Base-by-base conservation (phyloP, 169 alveolate genomes). In the Eimeria tenella region DNA sequence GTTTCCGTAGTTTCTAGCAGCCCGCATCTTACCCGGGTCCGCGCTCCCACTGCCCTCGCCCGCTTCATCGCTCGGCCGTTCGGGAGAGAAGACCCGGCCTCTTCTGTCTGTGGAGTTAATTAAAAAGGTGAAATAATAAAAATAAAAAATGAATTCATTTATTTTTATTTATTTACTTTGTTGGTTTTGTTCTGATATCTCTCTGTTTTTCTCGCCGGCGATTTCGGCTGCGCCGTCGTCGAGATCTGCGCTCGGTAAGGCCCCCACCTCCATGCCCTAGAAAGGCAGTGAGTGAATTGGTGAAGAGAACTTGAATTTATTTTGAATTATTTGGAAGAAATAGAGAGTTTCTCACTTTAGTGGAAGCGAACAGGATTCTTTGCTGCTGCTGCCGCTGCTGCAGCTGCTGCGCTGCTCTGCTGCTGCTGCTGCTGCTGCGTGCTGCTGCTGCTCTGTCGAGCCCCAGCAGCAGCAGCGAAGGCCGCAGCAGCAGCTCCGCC, bases 391-490 rank as follows among this genome's bases (percentile, higher is more conserved):
- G 65, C 65, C 17, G 65, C 65, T 58, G 65, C 65, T 3, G 65
- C 65, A 11, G 65, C 65, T 58, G 65, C 65, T 58, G 42, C 42
- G 42, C 42, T 2, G 42, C 42, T 2, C 42, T 31, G 65, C 65
- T 58, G 65, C 23, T 63, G 71, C 71, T 62, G 71, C 19, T 62
- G 73, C 19, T 63, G 73, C 81, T 71, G 81, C 81, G 42, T 31
- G 81, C 53, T 71, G 56, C 81, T 23, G 50, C 53, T 13, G 50
- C 53, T 7, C 56, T 71, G 42, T 19, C 6, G 4, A 9, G 6
- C 31, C 52, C 56, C n/a, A 10, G 53, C 81, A 71, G 4, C 6
- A 65, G 75, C 10, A 21, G 31, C 10, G 81, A 71, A 10, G 81
- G 81, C 17, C n/a, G 17, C 31, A 71, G 15, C 13, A 71, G 50